Evolutionary conservation across 2,329 filamentous ascomycete species (phyloP).

Genomic region (Orbilia oligospora): DNA sequence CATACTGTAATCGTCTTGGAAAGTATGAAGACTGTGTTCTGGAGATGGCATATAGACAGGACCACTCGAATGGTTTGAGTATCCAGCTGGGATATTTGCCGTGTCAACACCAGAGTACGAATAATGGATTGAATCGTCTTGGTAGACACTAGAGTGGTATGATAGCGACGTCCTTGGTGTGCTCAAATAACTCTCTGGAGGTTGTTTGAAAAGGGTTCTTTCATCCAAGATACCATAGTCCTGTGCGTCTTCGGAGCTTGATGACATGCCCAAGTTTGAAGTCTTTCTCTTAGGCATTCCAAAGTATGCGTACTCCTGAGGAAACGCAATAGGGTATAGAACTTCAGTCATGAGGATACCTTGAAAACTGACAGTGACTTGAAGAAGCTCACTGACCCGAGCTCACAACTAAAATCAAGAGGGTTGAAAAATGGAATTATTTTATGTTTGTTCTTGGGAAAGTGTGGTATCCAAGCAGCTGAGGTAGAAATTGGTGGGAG

Average conservation of each 20-base stretch:
- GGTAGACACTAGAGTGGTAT: constrained; percentile 43
- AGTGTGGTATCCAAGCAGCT: constrained; percentile 1
- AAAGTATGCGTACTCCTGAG: constrained; percentile 59
- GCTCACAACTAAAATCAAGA: constrained; percentile 33
- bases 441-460: not conserved
- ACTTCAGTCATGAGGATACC: constrained; percentile 51
- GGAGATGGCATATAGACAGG: constrained; percentile 47
- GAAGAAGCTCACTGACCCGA: constrained; percentile 35
- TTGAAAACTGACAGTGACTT: constrained; percentile 29
- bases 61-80: constrained; percentile 6
- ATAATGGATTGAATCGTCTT: constrained; percentile 25
- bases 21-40: constrained; percentile 49
- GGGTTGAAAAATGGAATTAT: constrained; percentile 25
- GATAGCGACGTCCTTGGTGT: constrained; percentile 50
- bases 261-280: constrained; percentile 27
- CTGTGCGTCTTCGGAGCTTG: constrained; percentile 35
- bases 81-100: constrained; percentile 40
- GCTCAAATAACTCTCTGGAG: constrained; percentile 30
- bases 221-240: constrained; percentile 54
- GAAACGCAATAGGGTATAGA: constrained; percentile 52
- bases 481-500: not conserved
- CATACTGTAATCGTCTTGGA: constrained; percentile 42
- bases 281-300: constrained; percentile 57
- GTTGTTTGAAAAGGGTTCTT: constrained; percentile 37
- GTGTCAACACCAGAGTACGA: constrained; percentile 44